Evolutionary conservation across 495 filamentous ascomycete species (phyloP).

Genomic region (Neurospora sp.): DNA sequence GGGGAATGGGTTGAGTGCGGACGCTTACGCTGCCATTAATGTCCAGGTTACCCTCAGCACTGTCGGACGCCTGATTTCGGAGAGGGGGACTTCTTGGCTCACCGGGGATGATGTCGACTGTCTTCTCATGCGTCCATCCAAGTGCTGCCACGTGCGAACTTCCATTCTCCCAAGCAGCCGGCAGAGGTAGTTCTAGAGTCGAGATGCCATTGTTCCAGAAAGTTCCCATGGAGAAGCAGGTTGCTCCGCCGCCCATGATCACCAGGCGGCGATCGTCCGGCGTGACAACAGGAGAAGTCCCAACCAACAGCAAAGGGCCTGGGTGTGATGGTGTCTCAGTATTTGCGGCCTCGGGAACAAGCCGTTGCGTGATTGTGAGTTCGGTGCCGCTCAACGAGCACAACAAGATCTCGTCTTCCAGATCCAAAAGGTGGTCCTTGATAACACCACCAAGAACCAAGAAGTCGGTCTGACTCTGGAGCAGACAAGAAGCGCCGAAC

Average conservation of each 20-base stretch:
- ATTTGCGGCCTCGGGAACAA: neutral
- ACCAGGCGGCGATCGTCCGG: conserved; percentile 33
- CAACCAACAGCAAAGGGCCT: conserved; percentile 53
- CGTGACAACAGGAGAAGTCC: conserved; percentile 38
- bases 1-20: conserved; percentile 31
- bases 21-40: neutral
- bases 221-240: conserved; percentile 70
- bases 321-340: neutral
- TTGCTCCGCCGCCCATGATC: conserved; percentile 70
- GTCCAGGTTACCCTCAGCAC: neutral
- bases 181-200: conserved; percentile 5
- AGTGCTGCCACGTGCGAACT: neutral
- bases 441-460: conserved; percentile 42
- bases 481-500: conserved; percentile 21
- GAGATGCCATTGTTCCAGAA: conserved; percentile 26
- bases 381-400: conserved; percentile 1
- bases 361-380: conserved; percentile 8
- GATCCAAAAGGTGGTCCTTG: conserved; percentile 21
- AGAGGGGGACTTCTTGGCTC: neutral
- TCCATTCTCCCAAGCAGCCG: neutral
- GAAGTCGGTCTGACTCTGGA: neutral
- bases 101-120: conserved; percentile 16
- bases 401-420: conserved; percentile 23
- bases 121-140: conserved; percentile 16
- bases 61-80: neutral